These are phyloP conservation scores for Viola odorata DNA, from an alignment of 345 rosid species.

Conservation along the genomic window DNA sequence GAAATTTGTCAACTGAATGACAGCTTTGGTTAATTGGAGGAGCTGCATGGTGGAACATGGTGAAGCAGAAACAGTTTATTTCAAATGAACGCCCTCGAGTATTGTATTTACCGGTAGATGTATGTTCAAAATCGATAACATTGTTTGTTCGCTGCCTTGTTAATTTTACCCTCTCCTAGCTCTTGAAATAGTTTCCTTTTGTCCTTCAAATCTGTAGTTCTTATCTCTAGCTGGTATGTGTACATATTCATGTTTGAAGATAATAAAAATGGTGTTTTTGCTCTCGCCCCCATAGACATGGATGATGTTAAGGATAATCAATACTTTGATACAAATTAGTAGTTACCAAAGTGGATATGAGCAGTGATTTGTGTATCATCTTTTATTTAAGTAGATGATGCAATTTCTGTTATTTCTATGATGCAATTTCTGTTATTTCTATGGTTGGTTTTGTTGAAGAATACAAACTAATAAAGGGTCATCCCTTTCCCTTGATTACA, in stretches of 20 bases:
- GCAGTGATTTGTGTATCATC: too few relatives aligned
- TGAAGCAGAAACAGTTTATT: slow-evolving; percentile 8
- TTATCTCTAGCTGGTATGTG: neutral
- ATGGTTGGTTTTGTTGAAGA: too few relatives aligned
- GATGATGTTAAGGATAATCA: neutral
- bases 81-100: neutral
- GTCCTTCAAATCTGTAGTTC: neutral
- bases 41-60: slow-evolving; percentile 23
- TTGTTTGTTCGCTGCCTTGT: neutral
- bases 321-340: too few relatives aligned
- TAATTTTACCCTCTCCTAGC: neutral
- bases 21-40: slow-evolving; percentile 10
- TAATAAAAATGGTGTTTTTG: neutral
- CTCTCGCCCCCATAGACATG: neutral
- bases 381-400: too few relatives aligned
- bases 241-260: slow-evolving; percentile 9
- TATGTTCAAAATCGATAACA: neutral
- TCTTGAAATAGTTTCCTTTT: neutral
- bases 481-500: too few relatives aligned
- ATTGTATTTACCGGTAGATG: neutral
- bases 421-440: too few relatives aligned
- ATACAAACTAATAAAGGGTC: too few relatives aligned
- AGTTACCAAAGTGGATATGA: too few relatives aligned
- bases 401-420: too few relatives aligned
- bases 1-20: neutral